Conservation (phyloP, 2,329 filamentous ascomycete species). For the Cordyceps cateniannulata region DNA sequence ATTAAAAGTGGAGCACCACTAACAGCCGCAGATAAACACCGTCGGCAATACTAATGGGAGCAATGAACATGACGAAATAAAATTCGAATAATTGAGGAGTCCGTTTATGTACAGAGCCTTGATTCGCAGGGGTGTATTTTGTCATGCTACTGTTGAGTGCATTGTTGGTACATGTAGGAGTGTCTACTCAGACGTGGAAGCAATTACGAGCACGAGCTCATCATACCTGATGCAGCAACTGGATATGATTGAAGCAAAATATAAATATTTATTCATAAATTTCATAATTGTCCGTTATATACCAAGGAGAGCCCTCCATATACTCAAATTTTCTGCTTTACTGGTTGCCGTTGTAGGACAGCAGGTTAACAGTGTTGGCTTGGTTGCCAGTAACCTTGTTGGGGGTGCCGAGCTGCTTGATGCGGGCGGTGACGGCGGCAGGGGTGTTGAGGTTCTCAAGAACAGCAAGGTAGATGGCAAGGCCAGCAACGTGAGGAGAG, state of each 20-base stretch:
- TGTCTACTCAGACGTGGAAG: no score
- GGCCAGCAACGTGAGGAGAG: constrained; percentile 36
- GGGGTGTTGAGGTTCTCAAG: constrained; percentile 5
- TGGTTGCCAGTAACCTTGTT: constrained; percentile 1
- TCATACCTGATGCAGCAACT: not conserved
- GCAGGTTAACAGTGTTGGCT: constrained; percentile 4
- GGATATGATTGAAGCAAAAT: not conserved
- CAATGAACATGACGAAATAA: no score
- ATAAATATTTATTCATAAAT: not conserved
- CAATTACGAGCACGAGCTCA: no score
- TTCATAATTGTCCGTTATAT: not conserved
- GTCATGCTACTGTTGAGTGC: no score
- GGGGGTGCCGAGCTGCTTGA: constrained; percentile 4
- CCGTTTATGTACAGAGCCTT: no score
- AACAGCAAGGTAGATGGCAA: constrained; percentile 20
- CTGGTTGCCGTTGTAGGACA: constrained; percentile 7
- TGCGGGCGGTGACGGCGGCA: not conserved
- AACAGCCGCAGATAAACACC: not conserved
- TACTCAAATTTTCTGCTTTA: not conserved
- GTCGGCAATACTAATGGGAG: not conserved
- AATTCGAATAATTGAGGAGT: no score
- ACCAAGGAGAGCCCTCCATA: not conserved
- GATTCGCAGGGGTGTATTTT: no score
- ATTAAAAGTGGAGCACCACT: not conserved
- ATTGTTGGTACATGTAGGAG: no score